phyloP scores from a whole-genome alignment of 495 filamentous ascomycete species.

The Aspergillus avenaceus region DNA sequence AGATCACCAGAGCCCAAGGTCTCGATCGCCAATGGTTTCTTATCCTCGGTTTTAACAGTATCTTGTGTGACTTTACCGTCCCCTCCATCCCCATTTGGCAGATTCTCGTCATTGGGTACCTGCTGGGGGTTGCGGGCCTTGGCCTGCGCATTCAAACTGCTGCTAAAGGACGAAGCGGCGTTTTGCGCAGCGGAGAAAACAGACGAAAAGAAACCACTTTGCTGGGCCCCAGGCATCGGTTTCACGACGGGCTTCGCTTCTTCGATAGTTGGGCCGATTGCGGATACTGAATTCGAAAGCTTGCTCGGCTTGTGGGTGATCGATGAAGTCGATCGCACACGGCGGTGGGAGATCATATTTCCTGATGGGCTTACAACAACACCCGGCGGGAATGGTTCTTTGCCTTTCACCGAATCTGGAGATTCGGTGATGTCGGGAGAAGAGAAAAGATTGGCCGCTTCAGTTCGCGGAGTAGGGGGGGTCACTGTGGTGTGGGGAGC shows the following conservation, averaged over 20 bases:
- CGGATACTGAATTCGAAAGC: conserved; percentile 72
- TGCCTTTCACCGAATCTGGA: conserved; percentile 28
- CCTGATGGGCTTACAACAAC: conserved; percentile 51
- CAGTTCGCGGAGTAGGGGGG: conserved; percentile 45
- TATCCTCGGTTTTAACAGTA: conserved; percentile 32
- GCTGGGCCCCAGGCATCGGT: conserved; percentile 30
- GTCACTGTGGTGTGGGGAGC: conserved; percentile 50
- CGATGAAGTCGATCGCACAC: conserved; percentile 62
- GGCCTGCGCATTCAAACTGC: conserved; percentile 63
- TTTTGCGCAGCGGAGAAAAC: conserved; percentile 93
- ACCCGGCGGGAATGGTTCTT: conserved; percentile 25
- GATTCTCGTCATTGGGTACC: conserved; percentile 21
- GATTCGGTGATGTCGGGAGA: conserved; percentile 31
- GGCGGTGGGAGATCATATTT: conserved; percentile 73
- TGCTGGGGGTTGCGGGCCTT: conserved; percentile 30
- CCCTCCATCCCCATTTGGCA: conserved; percentile 15
- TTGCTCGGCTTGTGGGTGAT: conserved; percentile 73
- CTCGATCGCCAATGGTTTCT: conserved; percentile 75
- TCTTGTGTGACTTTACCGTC: conserved; percentile 21
- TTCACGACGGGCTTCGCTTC: conserved; percentile 49
- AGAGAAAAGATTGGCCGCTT: conserved; percentile 19
- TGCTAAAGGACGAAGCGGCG: conserved; percentile 82
- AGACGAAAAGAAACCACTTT: conserved; percentile 82
- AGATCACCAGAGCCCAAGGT: conserved; percentile 88
- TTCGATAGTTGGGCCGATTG: conserved; percentile 69